Evolutionary conservation across 306 rosid species (phyloP).

Genomic region (Begonia masoniana): DNA sequence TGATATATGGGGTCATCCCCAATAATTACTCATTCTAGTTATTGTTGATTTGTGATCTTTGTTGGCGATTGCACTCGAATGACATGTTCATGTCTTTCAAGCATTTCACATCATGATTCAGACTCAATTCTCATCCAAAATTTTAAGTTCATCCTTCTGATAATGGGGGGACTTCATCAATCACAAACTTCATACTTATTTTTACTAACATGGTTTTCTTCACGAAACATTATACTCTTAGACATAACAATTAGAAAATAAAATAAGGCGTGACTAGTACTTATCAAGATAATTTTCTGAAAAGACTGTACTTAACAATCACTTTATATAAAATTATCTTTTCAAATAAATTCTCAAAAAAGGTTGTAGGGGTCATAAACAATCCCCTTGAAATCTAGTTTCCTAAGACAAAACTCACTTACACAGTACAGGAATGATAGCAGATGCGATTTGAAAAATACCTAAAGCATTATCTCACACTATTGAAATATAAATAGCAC

Average conservation of each 20-base stretch:
- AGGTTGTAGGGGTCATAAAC: no score
- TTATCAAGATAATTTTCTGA: no score
- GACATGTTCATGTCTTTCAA: background rate
- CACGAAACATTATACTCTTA: conserved; percentile 13
- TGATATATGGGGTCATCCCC: background rate
- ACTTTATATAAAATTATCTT: no score
- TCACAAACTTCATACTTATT: background rate
- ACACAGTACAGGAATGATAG: no score
- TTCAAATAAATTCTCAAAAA: no score
- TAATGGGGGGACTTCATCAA: conserved; percentile 13
- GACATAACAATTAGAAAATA: conserved; percentile 6
- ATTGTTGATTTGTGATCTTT: background rate
- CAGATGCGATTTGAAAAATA: no score
- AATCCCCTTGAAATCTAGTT: no score
- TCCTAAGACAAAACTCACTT: no score
- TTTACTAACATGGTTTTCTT: background rate
- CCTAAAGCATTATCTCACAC: no score
- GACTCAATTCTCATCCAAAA: background rate
- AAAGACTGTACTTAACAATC: no score
- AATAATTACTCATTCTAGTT: background rate
- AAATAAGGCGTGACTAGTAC: no score
- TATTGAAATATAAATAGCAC: no score
- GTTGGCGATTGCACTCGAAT: background rate
- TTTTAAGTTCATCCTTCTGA: background rate
- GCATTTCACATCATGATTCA: conserved; percentile 7